Conservation (phyloP, 768 basidiomycete species). For the Cystobasidium onofrii region DNA sequence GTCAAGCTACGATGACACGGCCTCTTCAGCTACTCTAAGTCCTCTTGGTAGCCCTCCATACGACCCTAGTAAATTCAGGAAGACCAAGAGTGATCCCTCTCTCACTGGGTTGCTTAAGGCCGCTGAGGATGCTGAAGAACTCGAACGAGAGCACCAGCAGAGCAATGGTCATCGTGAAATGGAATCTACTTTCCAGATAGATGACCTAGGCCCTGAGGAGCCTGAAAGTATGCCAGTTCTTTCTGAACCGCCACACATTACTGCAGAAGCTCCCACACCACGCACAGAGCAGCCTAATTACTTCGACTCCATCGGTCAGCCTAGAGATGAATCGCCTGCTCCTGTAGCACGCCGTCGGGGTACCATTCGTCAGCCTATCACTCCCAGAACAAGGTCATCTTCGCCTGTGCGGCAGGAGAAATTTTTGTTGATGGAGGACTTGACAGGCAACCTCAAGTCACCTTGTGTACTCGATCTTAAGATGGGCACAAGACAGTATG, state of each 20-base stretch:
- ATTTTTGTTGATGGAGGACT: constrained; percentile 97
- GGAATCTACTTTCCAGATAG: constrained; percentile 12
- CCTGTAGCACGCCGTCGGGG: not conserved
- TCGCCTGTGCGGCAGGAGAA: constrained; percentile 72
- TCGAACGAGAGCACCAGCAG: not conserved
- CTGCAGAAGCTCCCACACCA: constrained; percentile 16
- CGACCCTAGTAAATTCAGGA: constrained; percentile 6
- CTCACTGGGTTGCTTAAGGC: constrained; percentile 9
- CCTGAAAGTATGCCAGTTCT: not conserved
- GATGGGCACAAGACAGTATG: constrained; percentile 99
- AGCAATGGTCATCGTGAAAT: not conserved
- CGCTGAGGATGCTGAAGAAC: constrained; percentile 22
- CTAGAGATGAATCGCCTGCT: not conserved
- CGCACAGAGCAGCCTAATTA: not conserved
- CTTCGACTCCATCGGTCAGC: not conserved
- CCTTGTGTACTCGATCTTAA: constrained; percentile 97
- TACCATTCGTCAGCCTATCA: not conserved
- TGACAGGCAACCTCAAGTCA: constrained; percentile 80
- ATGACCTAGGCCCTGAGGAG: constrained; percentile 19
- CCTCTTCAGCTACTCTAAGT: not conserved
- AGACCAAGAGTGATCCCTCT: constrained; percentile 17
- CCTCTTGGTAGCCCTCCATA: not conserved
- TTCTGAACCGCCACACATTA: not conserved
- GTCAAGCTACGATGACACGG: constrained; percentile 24
- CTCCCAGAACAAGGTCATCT: not conserved